Percentiles rank a stretch among this genome's conserved stretches.
These are phyloP conservation scores for Venturia pyrina DNA, from an alignment of 2,329 filamentous ascomycete genomes.

Conservation along the genomic window DNA sequence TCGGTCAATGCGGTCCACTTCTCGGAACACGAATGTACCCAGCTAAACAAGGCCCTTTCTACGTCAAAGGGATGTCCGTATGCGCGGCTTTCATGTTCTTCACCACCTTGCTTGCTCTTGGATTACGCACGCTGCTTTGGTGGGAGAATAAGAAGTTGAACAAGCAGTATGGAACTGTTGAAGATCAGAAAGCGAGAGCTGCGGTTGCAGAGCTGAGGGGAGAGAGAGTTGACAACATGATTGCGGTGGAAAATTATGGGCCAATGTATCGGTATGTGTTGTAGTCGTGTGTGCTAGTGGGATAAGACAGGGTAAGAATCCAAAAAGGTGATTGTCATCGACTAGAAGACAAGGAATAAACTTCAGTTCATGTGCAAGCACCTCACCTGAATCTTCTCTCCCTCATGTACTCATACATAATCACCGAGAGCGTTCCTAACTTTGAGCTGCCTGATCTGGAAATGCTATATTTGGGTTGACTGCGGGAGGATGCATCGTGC, in stretches of 20 bases:
- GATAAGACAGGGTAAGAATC: too few species aligned
- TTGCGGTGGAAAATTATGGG: conserved; percentile 12
- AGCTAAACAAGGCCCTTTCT: conserved; percentile 39
- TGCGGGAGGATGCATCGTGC: too few species aligned
- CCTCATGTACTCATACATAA: too few species aligned
- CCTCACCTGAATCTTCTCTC: too few species aligned
- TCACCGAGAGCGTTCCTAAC: too few species aligned
- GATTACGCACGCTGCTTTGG: conserved; percentile 22
- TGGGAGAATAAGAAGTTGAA: conserved; percentile 30
- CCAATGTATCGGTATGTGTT: conserved; percentile 12
- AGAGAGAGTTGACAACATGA: conserved; percentile 1
- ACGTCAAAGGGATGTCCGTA: conserved; percentile 38
- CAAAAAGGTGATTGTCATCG: too few species aligned
- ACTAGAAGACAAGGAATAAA: too few species aligned
- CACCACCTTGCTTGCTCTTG: conserved; percentile 22
- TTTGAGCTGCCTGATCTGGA: too few species aligned
- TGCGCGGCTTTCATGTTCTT: conserved; percentile 42
- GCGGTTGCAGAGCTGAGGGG: conserved; percentile 22
- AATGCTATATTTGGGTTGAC: too few species aligned
- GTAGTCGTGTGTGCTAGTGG: neutral
- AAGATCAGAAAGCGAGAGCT: conserved; percentile 45
- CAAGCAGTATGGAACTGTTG: conserved; percentile 43
- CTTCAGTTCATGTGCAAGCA: too few species aligned
- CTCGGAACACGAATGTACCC: conserved; percentile 45
- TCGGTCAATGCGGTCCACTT: conserved; percentile 70